A percentile compares a stretch with the other conserved stretches of the same genome.
These are phyloP conservation scores for Cryphonectria japonica DNA, from an alignment of 2,329 filamentous ascomycete genomes.

Conservation along the genomic window DNA sequence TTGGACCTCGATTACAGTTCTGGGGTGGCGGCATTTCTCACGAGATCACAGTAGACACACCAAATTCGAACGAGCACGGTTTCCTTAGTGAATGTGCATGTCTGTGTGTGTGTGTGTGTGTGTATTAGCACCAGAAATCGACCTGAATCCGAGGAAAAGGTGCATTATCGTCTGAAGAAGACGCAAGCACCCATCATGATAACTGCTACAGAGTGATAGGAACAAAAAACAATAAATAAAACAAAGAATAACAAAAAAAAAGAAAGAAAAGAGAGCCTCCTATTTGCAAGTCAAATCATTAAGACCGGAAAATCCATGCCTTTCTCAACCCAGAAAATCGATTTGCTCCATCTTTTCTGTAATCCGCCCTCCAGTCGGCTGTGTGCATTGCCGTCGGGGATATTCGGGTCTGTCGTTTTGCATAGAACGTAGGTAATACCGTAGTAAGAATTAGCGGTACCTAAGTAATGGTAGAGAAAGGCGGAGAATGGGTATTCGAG, in stretches of 20 bases:
- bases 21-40: background rate
- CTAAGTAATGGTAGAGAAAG: conserved; percentile 8
- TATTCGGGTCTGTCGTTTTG: background rate
- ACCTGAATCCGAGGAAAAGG: background rate
- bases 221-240: background rate
- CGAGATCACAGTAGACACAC: background rate
- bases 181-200: conserved; percentile 1
- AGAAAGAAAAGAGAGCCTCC: background rate
- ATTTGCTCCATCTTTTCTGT: background rate
- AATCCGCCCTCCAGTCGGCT: background rate
- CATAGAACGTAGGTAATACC: conserved; percentile 12
- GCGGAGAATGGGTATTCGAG: conserved; percentile 28
- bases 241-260: background rate
- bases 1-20: background rate
- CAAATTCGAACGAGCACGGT: background rate
- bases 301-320: background rate
- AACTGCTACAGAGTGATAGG: background rate
- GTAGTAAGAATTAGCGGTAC: background rate
- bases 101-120: background rate
- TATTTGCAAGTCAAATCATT: background rate
- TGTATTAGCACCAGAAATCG: background rate
- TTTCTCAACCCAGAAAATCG: background rate
- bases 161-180: background rate
- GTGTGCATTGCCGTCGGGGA: background rate
- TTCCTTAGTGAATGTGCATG: background rate